Evolutionary conservation across 805 yeast species (phyloP).

Genomic region (Blastobotrys americana): DNA sequence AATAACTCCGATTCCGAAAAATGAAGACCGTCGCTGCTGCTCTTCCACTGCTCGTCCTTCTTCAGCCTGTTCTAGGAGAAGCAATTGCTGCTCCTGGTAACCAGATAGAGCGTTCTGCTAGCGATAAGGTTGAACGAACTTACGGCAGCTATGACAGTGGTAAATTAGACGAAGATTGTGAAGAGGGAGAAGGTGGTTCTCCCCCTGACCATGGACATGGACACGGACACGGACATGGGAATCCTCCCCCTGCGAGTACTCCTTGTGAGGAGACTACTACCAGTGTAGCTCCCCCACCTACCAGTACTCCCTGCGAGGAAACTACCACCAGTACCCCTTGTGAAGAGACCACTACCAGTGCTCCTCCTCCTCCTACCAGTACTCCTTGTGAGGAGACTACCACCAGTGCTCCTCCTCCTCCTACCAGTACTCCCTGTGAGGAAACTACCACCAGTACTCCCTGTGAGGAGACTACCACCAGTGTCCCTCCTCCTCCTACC

Average conservation of each 20-base stretch:
- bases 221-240: too few relatives aligned
- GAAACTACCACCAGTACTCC: too few relatives aligned
- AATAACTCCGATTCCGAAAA: too few relatives aligned
- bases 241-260: not conserved
- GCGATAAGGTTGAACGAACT: not conserved
- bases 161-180: not conserved
- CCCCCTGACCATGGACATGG: not conserved
- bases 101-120: too few relatives aligned
- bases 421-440: too few relatives aligned
- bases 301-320: not conserved
- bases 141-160: not conserved
- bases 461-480: too few relatives aligned
- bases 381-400: not conserved
- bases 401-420: not conserved
- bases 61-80: not conserved
- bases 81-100: not conserved
- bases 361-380: not conserved
- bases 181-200: too few relatives aligned
- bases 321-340: not conserved
- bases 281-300: not conserved
- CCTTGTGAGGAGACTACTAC: not conserved
- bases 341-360: not conserved
- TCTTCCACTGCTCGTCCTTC: not conserved
- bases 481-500: not conserved
- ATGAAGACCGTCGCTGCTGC: not conserved